Evolutionary conservation across 1,284 basidiomycete genomes (phyloP).

Genomic region (Fomitopsis palustris): DNA sequence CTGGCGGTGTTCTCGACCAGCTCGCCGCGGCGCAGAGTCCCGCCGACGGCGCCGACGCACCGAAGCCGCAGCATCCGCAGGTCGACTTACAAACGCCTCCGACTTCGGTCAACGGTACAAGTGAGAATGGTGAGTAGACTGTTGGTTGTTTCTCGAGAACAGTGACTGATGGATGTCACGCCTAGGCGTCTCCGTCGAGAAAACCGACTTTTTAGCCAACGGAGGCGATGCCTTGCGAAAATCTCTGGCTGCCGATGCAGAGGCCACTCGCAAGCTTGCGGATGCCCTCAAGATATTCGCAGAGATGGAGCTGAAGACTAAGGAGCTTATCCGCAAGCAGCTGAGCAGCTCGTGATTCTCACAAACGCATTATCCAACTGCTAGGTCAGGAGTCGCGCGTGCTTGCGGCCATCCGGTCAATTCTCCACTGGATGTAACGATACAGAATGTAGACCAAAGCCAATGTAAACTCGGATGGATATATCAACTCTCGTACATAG

Average conservation of each 20-base stretch:
- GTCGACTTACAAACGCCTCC: constrained; percentile 4
- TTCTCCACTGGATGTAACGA: not conserved
- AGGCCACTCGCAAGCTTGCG: constrained; percentile 37
- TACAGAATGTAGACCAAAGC: not conserved
- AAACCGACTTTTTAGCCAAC: constrained; percentile 34
- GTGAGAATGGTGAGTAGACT: not conserved
- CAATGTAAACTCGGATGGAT: not conserved
- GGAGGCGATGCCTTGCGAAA: constrained; percentile 30
- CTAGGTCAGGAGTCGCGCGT: too few species aligned
- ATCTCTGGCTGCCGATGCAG: constrained; percentile 34
- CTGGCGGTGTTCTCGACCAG: constrained; percentile 39
- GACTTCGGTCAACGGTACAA: not conserved
- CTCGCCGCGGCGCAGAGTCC: constrained; percentile 26
- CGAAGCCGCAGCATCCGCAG: constrained; percentile 10
- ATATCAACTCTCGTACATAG: too few species aligned
- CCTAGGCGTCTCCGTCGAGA: constrained; percentile 1
- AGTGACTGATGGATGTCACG: too few species aligned
- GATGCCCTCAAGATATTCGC: constrained; percentile 44
- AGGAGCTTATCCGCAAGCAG: constrained; percentile 27
- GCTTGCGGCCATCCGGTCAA: too few species aligned
- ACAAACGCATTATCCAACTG: too few species aligned
- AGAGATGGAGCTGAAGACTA: constrained; percentile 39
- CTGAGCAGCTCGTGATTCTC: constrained; percentile 6
- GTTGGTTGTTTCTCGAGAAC: not conserved
- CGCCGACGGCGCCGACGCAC: not conserved